Evolutionary conservation across 2,329 filamentous ascomycete species (phyloP), one percentile per base, ranked within the genome.

Genomic region (Sordariomycetes sp.): DNA sequence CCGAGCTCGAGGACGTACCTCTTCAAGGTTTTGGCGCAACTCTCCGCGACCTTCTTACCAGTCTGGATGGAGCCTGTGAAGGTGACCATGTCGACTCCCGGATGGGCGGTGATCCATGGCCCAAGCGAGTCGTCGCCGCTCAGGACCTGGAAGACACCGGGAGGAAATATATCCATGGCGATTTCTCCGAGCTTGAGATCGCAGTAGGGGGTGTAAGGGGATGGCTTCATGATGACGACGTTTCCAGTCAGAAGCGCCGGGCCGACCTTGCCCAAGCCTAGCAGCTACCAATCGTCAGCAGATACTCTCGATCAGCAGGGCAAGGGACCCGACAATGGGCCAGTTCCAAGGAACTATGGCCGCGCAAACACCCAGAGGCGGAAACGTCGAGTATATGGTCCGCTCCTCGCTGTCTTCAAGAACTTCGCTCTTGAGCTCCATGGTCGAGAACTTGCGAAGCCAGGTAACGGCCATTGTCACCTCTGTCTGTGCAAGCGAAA

Each of bases 21-120:
- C 25, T 39, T 39, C 8, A 39, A 23, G 8, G 38, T 37, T 16
- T 29, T 32, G 7, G 31, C 28, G 23, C 31, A 34, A 25, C 38
- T 39, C 15, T 31, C 21, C 8, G 35, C 34, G 41, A 80, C 67
- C 49, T 64, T 68, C 58, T 75, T 78, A 14, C 75, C 75, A 1
- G 70, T 77, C 1, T 61, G 59, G 23, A 62, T 70, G 12, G 70
- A 76, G 6, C 75, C 75, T 1, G 76, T 80, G 54, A 81, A 81
- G 45, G 59, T 64, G 54, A 80, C 69, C 61, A 76, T 80, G 40
- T 67, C 62, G 36, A 79, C 65, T 18, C 61, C 68, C 0, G 70
- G 68, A 46, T 80, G 75, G 10, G 46, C 48, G 1, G 70, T 74
- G 39, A 80, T 52, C 59, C 61, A 63, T 2, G 68, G 70, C 7